Evolutionary conservation across 768 basidiomycete species (phyloP).

Genomic region (Rhizopogon vinicolor): DNA sequence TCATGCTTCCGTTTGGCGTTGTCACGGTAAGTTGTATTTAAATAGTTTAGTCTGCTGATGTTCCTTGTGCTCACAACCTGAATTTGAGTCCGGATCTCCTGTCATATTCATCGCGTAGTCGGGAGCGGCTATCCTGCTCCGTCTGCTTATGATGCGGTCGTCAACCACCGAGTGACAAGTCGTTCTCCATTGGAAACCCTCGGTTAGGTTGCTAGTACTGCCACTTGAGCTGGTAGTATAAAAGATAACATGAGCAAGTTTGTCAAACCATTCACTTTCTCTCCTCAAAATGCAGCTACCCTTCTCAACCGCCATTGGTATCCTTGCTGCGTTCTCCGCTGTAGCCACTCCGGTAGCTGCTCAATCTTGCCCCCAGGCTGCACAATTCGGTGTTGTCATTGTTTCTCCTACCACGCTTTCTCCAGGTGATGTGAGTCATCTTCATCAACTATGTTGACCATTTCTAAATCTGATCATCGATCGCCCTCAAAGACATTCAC

Average conservation of each 20-base stretch:
- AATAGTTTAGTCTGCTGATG: too few species aligned
- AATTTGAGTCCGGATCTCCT: not conserved
- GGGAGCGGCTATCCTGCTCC: not conserved
- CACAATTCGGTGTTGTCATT: conserved; percentile 12
- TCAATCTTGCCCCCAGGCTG: conserved; percentile 16
- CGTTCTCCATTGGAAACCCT: not conserved
- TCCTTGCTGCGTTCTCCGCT: conserved; percentile 9
- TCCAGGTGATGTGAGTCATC: conserved; percentile 18
- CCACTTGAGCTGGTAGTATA: not conserved
- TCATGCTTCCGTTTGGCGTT: too few species aligned
- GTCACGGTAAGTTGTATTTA: not conserved
- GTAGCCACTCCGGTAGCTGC: conserved; percentile 16
- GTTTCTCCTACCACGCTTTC: conserved; percentile 18
- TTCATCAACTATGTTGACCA: not conserved
- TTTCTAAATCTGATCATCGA: not conserved
- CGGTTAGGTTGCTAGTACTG: not conserved
- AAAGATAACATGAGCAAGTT: not conserved
- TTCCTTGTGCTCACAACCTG: not conserved
- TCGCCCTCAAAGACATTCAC: conserved; percentile 12
- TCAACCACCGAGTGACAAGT: not conserved
- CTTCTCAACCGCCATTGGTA: conserved; percentile 5
- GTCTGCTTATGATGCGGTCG: not conserved
- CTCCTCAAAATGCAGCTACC: conserved; percentile 13
- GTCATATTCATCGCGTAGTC: not conserved
- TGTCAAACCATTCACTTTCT: not conserved